Base-by-base conservation (phyloP, 1,284 basidiomycete genomes). In the Peniophora sp. region DNA sequence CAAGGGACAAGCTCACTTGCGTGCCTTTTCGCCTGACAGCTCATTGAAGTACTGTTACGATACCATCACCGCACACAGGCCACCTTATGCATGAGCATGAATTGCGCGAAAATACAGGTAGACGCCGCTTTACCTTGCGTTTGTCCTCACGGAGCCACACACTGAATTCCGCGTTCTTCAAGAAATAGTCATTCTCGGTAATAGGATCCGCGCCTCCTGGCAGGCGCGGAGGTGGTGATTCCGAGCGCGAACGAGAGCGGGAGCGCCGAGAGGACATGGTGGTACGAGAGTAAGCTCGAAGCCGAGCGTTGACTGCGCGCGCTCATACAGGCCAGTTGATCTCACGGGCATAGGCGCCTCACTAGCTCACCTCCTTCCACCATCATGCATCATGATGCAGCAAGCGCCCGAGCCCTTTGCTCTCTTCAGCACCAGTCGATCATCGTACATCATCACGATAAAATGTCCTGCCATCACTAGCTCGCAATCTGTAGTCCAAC, bases 61-160 rank as follows among this genome's bases (percentile, higher is more conserved):
- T 10, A 19, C 34, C 20, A 1, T 44, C 3, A 16, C n/a, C 32
- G 20, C 50, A 48, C 39, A 32, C 48, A 23, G 22, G 35, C 41
- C 20, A 23, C 27, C n/a, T 22, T 23, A 47, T 27, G 25, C 20
- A 17, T 10, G 25, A 46, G 16, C 27, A 25, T n/a, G 17, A 17
- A 25, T 16, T 16, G 47, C 47, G 39, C 34, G 32, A 24, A 27
- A 19, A 22, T 22, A 27, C 14, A 23, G n/a, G 23, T 46, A 45
- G 48, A 27, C 23, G 44, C 19, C 39, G 24, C 44, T 5, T 50
- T 49, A 87, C 87, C 77, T 85, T 89, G 53, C 71, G 71, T 63
- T 87, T 89, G 67, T 87, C 85, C 39, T 86, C 81, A 63, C 81
- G 88, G 53, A 90, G 69, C 88, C 88, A 91, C 44, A 77, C 63